Evolutionary conservation across 2,329 filamentous ascomycete genomes (phyloP), one percentile per base, ranked within the genome.

Genomic region (Cadophora sp.): DNA sequence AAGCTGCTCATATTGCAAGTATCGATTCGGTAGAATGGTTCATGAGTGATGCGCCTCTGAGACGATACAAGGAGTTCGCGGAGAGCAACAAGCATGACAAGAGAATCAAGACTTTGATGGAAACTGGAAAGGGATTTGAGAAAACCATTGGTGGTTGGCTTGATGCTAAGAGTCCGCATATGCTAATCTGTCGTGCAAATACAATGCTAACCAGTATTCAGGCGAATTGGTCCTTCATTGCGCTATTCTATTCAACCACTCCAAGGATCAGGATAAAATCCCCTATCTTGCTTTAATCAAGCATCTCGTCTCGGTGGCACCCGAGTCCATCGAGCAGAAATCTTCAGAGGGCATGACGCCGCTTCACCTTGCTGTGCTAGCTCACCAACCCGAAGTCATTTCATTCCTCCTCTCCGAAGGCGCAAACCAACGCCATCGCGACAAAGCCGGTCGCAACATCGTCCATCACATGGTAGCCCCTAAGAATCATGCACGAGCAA

Each of bases 1-100:
- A 84, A 69, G 88, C 89, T 55, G 89, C 87, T 14, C 73, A 80
- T 9, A 73, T 74, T 1, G 87, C 88, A 3, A 90, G 83, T 24
- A 77, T 95, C n/a, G 86, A 90, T 48, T 85, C 85, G 22, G 87
- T 93, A 0, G 89, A 96, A 75, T 97, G 92, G 87, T 92, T 95
- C 77, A 79, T 93, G 65, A 89, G 91, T 67, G 91, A 92, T 69
- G 85, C 87, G 0, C 92, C 93, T 0, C 80, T 87, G 72, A 84
- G 88, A 31, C 83, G 87, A 64, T 96, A 96, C 75, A 79, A 84
- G 29, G 87, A 92, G 56, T 96, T 94, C 75, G 84, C 89, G 0
- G 85, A 88, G 71, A 78, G 81, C 1, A 86, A 91, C 65, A 83
- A 83, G 68, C 82, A 88, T 27, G 89, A 95, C 70, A 79, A 84